These are phyloP conservation scores for Parascedosporium putredinis DNA, from an alignment of 2,329 filamentous ascomycete genomes.

Conservation along the genomic window DNA sequence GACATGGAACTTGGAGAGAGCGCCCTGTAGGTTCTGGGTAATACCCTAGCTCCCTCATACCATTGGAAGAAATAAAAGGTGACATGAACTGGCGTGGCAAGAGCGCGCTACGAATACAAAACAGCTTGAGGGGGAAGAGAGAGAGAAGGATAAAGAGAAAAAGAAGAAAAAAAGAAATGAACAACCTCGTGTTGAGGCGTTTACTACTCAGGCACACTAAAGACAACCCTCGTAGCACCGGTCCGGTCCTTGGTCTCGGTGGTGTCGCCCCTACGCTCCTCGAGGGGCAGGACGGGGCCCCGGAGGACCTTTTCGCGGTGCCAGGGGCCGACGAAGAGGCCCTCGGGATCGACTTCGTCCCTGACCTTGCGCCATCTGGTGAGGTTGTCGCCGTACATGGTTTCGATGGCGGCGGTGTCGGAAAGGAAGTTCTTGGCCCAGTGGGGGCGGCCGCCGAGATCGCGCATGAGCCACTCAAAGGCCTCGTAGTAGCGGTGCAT, in stretches of 20 bases:
- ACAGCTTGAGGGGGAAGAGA: too few relatives aligned
- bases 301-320: conserved; percentile 59
- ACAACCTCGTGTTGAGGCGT: too few relatives aligned
- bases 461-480: conserved; percentile 84
- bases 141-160: too few relatives aligned
- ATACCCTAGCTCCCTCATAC: too few relatives aligned
- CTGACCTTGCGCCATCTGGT: conserved; percentile 58
- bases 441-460: conserved; percentile 71
- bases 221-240: conserved; percentile 3
- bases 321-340: conserved; percentile 88
- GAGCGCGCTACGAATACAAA: too few relatives aligned
- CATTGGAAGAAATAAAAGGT: too few relatives aligned
- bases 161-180: background rate
- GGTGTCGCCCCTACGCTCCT: conserved; percentile 11
- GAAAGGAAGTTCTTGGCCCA: conserved; percentile 86
- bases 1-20: too few relatives aligned
- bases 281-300: conserved; percentile 21
- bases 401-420: conserved; percentile 48
- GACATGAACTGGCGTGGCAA: too few relatives aligned
- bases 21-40: too few relatives aligned
- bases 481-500: conserved; percentile 71
- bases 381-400: conserved; percentile 60
- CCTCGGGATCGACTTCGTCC: conserved; percentile 63
- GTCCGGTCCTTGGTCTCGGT: conserved; percentile 5
- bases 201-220: background rate